Conservation (phyloP, 306 rosid genomes). For the Comarum palustre region DNA sequence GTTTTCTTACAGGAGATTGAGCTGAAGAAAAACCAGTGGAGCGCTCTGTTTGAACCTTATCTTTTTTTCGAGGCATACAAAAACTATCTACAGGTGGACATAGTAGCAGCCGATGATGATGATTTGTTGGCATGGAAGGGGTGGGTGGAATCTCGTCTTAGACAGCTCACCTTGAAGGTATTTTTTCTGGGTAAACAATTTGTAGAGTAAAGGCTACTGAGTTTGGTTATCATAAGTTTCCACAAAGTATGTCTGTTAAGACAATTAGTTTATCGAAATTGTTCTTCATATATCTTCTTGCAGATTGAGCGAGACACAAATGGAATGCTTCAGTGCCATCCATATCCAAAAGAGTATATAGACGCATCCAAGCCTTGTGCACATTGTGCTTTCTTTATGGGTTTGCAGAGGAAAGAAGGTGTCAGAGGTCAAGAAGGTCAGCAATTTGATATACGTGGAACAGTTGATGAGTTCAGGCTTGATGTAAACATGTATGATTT, state of each 20-base stretch:
- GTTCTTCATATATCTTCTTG: constrained; percentile 19
- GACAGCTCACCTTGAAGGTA: constrained; percentile 88
- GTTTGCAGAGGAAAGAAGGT: constrained; percentile 97
- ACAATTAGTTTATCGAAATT: neutral
- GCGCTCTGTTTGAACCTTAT: constrained; percentile 79
- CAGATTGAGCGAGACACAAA: constrained; percentile 96
- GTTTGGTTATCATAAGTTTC: constrained; percentile 18
- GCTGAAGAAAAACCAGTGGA: constrained; percentile 79
- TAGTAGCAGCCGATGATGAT: constrained; percentile 69
- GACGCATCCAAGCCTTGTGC: constrained; percentile 73
- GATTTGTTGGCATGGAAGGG: constrained; percentile 90
- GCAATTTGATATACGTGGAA: constrained; percentile 93
- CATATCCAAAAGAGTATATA: constrained; percentile 75
- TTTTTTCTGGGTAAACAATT: constrained; percentile 6
- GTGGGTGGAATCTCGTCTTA: constrained; percentile 94
- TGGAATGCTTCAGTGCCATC: constrained; percentile 97
- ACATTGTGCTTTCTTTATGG: constrained; percentile 94
- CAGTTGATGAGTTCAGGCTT: constrained; percentile 89
- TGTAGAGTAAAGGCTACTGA: neutral
- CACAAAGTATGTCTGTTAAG: constrained; percentile 13
- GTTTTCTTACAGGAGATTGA: constrained; percentile 74
- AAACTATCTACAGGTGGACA: constrained; percentile 93
- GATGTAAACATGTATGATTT: constrained; percentile 69
- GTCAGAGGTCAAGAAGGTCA: constrained; percentile 90
- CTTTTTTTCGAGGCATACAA: constrained; percentile 81